Evolutionary conservation across 306 rosid genomes (phyloP), one percentile per base, ranked within the genome.

Genomic region (Lotus japonicus): DNA sequence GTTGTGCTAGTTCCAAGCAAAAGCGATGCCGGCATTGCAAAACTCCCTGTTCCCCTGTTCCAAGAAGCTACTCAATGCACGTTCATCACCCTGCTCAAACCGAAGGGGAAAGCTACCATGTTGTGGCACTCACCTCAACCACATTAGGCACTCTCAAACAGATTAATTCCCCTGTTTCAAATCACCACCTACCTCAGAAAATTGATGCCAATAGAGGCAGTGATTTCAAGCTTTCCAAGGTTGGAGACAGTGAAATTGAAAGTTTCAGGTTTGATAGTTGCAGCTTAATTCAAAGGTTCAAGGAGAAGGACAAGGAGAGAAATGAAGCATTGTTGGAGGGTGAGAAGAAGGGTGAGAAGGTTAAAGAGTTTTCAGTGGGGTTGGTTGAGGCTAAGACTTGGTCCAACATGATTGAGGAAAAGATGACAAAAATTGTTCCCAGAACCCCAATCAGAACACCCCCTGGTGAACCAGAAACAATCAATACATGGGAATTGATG

Each of bases 401-500:
- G 97, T 95, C 99, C 5, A 82, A 35, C 11, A 83, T 91, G 87
- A 88, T 95, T 71, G 86, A 85, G 44, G 75, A 83, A 59, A 95
- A 83, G 74, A 69, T 95, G 26, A 89, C 96, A n/a, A 91, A 87
- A 72, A 21, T 55, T 1, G 57, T 69, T 11, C 88, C 97, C 2
- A 85, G 45, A 42, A 90, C 97, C 1, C 99, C 99, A 58, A 78
- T 39, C 26, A 76, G 84, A 76, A 90, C 97, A 31, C 97, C 99
- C 11, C 87, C 95, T 1, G 97, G 99, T 6, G 99, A 95, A 66
- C 95, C 97, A 2, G 99, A 95, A 66, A 88, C 84, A 15, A 95
- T 95, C 81, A 83, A 95, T 58, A 55, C 82, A 16, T 91, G 99
- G 97, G 99, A 95, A 68, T 72, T 95, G 21, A 91, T 91, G 99